These are phyloP conservation scores for Pyronema omphalodes DNA, from an alignment of 495 filamentous ascomycete genomes.

Conservation along the genomic window DNA sequence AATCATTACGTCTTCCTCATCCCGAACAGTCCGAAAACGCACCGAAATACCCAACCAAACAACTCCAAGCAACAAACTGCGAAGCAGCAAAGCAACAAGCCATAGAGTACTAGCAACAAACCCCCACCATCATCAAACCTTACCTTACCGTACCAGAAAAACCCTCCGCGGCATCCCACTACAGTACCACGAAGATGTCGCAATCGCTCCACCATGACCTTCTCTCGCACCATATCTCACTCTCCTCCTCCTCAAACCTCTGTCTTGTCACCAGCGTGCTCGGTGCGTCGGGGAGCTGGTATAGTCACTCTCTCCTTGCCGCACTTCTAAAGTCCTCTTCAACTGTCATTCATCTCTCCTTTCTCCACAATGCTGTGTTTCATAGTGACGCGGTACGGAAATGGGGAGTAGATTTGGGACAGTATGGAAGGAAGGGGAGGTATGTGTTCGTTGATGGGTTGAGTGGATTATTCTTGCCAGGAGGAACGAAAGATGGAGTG, in stretches of 20 bases:
- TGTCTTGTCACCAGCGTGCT: conserved; percentile 52
- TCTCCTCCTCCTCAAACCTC: background rate
- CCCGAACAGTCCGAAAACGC: too few species aligned
- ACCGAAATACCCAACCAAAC: too few species aligned
- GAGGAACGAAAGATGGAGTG: conserved; percentile 7
- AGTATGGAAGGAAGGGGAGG: conserved; percentile 34
- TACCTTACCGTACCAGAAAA: too few species aligned
- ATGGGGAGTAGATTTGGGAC: conserved; percentile 52
- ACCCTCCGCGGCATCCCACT: too few species aligned
- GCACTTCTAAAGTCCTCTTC: conserved; percentile 9
- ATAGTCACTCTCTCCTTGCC: conserved; percentile 46
- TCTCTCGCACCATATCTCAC: background rate
- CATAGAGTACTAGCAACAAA: too few species aligned
- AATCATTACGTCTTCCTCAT: too few species aligned
- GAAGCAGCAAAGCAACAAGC: too few species aligned
- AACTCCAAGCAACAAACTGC: too few species aligned
- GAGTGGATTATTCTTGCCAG: conserved; percentile 33
- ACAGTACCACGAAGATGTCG: too few species aligned
- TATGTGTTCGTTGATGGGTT: conserved; percentile 63
- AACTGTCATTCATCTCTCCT: conserved; percentile 62
- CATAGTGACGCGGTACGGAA: conserved; percentile 26
- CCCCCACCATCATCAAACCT: too few species aligned
- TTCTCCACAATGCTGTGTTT: conserved; percentile 53
- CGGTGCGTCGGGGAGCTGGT: conserved; percentile 57
- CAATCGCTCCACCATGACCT: background rate